Evolutionary conservation across 1,139 yeast genomes (phyloP).

Genomic region (Magnusiomyces magnusii): DNA sequence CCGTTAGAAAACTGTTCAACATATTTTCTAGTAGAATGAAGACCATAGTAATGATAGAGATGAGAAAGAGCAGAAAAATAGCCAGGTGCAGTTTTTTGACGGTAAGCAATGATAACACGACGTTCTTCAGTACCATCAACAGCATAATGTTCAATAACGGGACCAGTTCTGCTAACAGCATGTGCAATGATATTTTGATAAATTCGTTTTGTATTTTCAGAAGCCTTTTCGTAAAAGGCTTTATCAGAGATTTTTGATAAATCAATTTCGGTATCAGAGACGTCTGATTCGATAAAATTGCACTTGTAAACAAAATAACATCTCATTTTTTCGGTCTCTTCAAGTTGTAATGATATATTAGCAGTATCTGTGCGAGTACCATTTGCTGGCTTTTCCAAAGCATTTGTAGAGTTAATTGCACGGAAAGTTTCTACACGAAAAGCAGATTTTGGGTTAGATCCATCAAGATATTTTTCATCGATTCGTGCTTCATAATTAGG

Average conservation of each 20-base stretch:
- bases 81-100: slow-evolving; percentile 76
- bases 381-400: slow-evolving; percentile 45
- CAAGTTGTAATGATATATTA: slow-evolving; percentile 33
- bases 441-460: slow-evolving; percentile 41
- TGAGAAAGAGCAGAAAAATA: slow-evolving; percentile 85
- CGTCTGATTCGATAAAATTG: slow-evolving; percentile 40
- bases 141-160: slow-evolving; percentile 83
- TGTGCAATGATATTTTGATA: slow-evolving; percentile 66
- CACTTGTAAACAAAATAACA: slow-evolving; percentile 86
- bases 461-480: slow-evolving; percentile 72
- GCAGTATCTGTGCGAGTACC: slow-evolving; percentile 80
- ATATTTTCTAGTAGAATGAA: slow-evolving; percentile 80
- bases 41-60: slow-evolving; percentile 82
- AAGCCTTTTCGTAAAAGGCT: slow-evolving; percentile 71
- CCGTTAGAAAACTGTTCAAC: slow-evolving; percentile 94
- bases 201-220: slow-evolving; percentile 67
- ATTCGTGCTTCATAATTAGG: slow-evolving; percentile 47
- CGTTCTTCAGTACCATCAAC: slow-evolving; percentile 72
- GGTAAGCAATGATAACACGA: slow-evolving; percentile 82
- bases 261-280: slow-evolving; percentile 40
- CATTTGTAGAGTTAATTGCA: slow-evolving; percentile 51
- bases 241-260: slow-evolving; percentile 67
- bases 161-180: slow-evolving; percentile 76
- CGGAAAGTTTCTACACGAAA: slow-evolving; percentile 82
- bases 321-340: slow-evolving; percentile 46